Evolutionary conservation across 768 basidiomycete genomes (phyloP).

Genomic region (Clitopilus hobsonii): DNA sequence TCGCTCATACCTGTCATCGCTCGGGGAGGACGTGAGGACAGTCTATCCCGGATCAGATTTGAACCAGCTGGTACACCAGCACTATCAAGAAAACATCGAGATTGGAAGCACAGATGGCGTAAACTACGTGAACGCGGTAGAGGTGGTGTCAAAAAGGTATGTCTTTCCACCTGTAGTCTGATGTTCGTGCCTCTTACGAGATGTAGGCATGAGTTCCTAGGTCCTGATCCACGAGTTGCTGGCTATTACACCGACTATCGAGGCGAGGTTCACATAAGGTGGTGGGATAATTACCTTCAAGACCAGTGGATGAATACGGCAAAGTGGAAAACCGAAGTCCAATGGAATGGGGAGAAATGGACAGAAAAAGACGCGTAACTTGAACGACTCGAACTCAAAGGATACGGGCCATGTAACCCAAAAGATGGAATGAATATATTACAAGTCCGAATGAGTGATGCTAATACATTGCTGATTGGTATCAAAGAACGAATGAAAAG

Average conservation of each 20-base stretch:
- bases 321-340: conserved; percentile 34
- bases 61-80: conserved; percentile 30
- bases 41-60: conserved; percentile 28
- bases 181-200: not conserved
- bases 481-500: too few relatives aligned
- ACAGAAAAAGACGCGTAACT: conserved; percentile 21
- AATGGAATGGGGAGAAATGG: conserved; percentile 31
- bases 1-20: conserved; percentile 29
- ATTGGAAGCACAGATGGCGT: conserved; percentile 12
- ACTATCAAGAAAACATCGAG: conserved; percentile 17
- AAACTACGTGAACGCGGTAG: conserved; percentile 31
- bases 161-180: conserved; percentile 2
- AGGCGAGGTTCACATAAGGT: conserved; percentile 36
- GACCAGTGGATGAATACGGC: conserved; percentile 38
- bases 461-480: too few relatives aligned
- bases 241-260: conserved; percentile 31
- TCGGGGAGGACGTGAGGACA: conserved; percentile 28
- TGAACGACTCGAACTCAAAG: not conserved
- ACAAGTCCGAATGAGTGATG: not conserved
- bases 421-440: not conserved
- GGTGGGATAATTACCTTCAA: conserved; percentile 38
- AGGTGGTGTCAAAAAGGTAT: conserved; percentile 25
- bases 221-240: conserved; percentile 38
- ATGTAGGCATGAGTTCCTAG: conserved; percentile 37
- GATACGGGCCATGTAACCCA: too few relatives aligned